Conservation (phyloP, 2,329 filamentous ascomycete species). For the Calonectria pauciramosa region DNA sequence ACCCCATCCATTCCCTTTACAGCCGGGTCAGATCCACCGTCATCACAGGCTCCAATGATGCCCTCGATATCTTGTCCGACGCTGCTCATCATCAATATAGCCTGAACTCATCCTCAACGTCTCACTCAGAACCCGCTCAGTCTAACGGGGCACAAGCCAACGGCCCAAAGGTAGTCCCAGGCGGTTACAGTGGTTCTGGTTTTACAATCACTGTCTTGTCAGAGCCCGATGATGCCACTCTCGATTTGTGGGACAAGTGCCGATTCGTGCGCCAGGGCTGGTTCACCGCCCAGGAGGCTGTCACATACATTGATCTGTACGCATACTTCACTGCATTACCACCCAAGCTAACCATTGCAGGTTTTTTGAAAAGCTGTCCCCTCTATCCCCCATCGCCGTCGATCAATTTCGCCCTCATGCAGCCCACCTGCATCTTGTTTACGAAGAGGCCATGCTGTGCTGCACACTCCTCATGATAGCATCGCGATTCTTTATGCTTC, state of each 20-base stretch:
- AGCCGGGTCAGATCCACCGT: constrained; percentile 29
- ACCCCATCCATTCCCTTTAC: constrained; percentile 15
- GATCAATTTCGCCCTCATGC: constrained; percentile 2
- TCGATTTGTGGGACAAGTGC: constrained; percentile 44
- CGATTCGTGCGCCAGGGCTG: constrained; percentile 44
- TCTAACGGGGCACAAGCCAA: not conserved
- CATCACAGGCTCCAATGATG: constrained; percentile 34
- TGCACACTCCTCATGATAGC: not conserved
- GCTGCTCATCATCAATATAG: constrained; percentile 29
- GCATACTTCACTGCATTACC: not conserved
- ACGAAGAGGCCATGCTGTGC: not conserved
- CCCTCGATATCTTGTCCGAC: constrained; percentile 31
- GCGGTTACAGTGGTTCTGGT: not conserved
- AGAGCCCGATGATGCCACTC: constrained; percentile 33
- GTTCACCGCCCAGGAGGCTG: constrained; percentile 45
- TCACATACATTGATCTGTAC: constrained; percentile 34
- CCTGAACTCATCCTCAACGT: not conserved
- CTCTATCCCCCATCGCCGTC: not conserved
- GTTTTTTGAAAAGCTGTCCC: constrained; percentile 1
- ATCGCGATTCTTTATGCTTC: not conserved
- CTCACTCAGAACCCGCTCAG: not conserved
- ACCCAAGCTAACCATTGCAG: not conserved
- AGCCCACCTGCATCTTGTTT: not conserved
- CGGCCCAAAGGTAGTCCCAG: not conserved
- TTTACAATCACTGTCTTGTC: constrained; percentile 27